phyloP scores from a whole-genome alignment of 345 rosid species.

The Moricandia arvensis region DNA sequence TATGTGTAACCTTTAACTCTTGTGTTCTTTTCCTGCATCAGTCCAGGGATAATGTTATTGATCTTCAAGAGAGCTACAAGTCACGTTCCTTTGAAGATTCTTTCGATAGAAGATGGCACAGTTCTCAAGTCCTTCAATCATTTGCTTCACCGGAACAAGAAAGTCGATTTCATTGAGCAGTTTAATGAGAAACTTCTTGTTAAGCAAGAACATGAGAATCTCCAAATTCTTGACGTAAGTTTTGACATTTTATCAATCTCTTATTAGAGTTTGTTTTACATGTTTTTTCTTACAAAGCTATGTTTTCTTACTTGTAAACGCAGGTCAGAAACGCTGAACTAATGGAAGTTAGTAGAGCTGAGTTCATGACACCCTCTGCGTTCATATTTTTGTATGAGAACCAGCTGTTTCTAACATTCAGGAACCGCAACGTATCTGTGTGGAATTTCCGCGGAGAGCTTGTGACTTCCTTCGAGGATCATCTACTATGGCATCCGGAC shows the following conservation, averaged over 20 bases:
- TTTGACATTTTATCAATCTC: not conserved
- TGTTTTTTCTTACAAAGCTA: not conserved
- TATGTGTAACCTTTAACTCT: not conserved
- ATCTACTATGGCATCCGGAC: slow-evolving; percentile 90
- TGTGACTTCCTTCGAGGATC: slow-evolving; percentile 96
- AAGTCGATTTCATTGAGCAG: slow-evolving; percentile 95
- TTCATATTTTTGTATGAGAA: slow-evolving; percentile 90
- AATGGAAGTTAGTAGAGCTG: slow-evolving; percentile 73
- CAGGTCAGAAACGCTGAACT: slow-evolving; percentile 76
- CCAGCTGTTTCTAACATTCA: slow-evolving; percentile 88
- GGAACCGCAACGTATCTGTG: slow-evolving; percentile 78
- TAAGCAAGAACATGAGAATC: slow-evolving; percentile 95
- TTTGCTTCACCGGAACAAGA: slow-evolving; percentile 89
- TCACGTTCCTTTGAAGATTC: slow-evolving; percentile 79
- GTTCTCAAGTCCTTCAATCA: slow-evolving; percentile 88
- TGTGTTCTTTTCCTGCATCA: slow-evolving; percentile 28
- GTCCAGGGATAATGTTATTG: slow-evolving; percentile 96
- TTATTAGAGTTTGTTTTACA: not conserved
- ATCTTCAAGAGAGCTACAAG: slow-evolving; percentile 73
- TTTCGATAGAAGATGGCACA: slow-evolving; percentile 94
- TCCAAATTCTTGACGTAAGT: slow-evolving; percentile 92
- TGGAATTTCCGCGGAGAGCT: slow-evolving; percentile 98
- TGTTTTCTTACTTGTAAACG: not conserved
- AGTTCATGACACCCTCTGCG: slow-evolving; percentile 94
- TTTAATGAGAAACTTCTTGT: slow-evolving; percentile 98